Base-by-base conservation (phyloP, 73 alveolate species). In the Urostyla sp. region DNA sequence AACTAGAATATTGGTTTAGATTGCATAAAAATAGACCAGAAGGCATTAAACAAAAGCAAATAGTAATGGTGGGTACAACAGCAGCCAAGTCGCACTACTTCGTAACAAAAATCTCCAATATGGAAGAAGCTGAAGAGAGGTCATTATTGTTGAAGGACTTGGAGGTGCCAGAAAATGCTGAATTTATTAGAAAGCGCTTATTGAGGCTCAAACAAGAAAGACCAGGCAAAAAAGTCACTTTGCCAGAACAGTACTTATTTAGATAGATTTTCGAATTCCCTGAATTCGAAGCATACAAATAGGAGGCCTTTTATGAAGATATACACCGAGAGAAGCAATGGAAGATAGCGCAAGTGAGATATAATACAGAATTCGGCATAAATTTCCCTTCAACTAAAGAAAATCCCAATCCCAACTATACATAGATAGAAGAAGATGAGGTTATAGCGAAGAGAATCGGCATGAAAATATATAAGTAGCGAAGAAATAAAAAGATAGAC, bases 241-340 rank as follows among this genome's bases (percentile, higher is more conserved):
- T 23, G 38, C 67, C 49, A 7, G 57, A 46, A 52, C 74, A 73
- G 32, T 73, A 51, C 46, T n/a, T 24, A 11, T 73, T 50, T 49
- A 73, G 85, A 51, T 35, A 73, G 24, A 52, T 73, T 60, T 50
- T 35, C 40, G 85, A 73, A 38, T 73, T 50, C 35, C 36, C 32
- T n/a, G 61, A 72, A 16, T 83, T 83, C 44, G 92, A 83, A 27
- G 60, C 59, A 4, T 40, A 56, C 40, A 83, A 83, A 67, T 66
- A 49, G 28, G 67, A 49, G 15, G 87, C 92, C 13, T 83, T 83
- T 76, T 38, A 36, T 36, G 92, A 84, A 13, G 92, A 84, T 60
- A 26, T 59, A 16, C 49, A 40, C 20, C 24, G 88, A 21, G 73
- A 23, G 73, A 75, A 57, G 24, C 26, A 74, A 34, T 84, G 87